phyloP scores from a whole-genome alignment of 73 alveolate species.

The Paramecium sonneborni region DNA sequence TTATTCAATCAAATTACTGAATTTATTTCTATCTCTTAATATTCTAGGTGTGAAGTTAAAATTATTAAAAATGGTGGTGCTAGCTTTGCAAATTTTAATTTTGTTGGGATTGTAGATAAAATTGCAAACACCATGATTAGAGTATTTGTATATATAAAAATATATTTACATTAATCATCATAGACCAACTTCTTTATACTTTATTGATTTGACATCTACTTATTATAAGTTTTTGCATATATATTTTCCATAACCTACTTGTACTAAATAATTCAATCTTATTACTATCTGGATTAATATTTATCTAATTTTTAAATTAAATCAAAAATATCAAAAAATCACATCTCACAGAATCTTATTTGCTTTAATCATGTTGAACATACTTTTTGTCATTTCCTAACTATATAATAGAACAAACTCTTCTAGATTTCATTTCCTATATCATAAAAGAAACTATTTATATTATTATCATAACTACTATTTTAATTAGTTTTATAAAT shows the following conservation, averaged over 20 bases:
- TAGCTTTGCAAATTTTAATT: conserved; percentile 31
- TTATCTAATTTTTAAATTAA: neutral
- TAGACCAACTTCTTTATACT: neutral
- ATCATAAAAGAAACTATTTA: neutral
- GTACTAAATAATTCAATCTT: conserved; percentile 23
- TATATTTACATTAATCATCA: conserved; percentile 9
- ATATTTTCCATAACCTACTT: neutral
- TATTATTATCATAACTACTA: neutral
- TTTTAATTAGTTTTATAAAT: neutral
- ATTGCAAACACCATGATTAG: conserved; percentile 55
- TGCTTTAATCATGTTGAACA: neutral
- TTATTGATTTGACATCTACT: neutral
- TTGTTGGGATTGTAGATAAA: conserved; percentile 54
- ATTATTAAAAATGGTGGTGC: conserved; percentile 50
- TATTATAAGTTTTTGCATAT: neutral
- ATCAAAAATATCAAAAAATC: neutral
- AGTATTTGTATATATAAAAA: conserved; percentile 40
- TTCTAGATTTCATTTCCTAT: neutral
- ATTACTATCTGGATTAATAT: neutral
- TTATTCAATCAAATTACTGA: neutral
- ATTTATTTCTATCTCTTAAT: conserved; percentile 19
- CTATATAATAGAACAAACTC: neutral
- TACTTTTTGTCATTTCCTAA: neutral
- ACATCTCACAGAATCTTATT: neutral
- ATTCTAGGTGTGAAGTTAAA: conserved; percentile 10